Base-by-base conservation (phyloP, 768 basidiomycete genomes). In the Mycena amicta region DNA sequence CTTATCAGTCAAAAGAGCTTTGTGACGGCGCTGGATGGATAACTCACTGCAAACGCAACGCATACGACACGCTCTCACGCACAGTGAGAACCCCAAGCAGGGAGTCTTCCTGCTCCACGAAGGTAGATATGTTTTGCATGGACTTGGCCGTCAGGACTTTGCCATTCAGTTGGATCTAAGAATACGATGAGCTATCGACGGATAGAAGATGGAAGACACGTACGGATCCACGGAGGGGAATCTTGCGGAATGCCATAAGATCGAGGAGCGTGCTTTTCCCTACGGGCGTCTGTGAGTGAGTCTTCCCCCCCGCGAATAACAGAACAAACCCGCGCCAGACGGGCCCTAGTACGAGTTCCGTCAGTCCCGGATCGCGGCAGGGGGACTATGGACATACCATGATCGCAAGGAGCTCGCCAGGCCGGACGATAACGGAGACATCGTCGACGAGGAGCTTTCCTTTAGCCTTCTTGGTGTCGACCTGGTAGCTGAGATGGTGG, bases 41-140 rank as follows among this genome's bases (percentile, higher is more conserved):
- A 22, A 68, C 77, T 50, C 47, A 80, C 80, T 80, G 76, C 6
- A 86, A 73, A 3, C 79, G 72, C 5, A 83, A 75, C 1, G 83
- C 79, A 65, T 81, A 86, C 0, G 72, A 60, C 28, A 87, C 74
- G 0, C 82, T 83, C 67, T 87, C 84, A 1, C 77, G 71, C 15
- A 84, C 85, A 16, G 85, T 84, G 28, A 86, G 68, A 15, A 83
- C 82, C 4, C 85, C 84, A 8, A 85, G 69, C 1, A 87, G 71
- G 0, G 83, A 80, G 60, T 87, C 85, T 59, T 83, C 80, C 61
- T 87, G 85, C 67, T 86, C 84, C 20, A 85, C 84, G 57, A 83
- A 86, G 4, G 74, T 75, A 5, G 69, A 85, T 50, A 74, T 77
- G 50, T 63, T 70, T 57, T 75, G 72, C 71, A 80, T 79, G 18